Evolutionary conservation across 2,329 filamentous ascomycete genomes (phyloP).

Genomic region (Cucurbitaria berberidis): DNA sequence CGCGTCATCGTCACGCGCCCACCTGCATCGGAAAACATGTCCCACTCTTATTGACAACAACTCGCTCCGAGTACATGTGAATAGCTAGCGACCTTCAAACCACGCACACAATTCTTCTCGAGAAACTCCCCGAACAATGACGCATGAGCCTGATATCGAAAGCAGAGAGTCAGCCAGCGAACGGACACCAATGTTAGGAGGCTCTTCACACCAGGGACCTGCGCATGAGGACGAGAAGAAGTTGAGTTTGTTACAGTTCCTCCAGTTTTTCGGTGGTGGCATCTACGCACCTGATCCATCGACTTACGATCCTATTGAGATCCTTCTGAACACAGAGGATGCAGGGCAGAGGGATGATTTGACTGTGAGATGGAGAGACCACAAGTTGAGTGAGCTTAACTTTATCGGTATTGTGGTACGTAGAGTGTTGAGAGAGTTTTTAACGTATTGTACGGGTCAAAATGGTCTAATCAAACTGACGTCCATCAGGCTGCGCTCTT

Average conservation of each 20-base stretch:
- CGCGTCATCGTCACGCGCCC: slow-evolving; percentile 15
- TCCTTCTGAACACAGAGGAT: slow-evolving; percentile 47
- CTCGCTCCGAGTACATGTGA: slow-evolving; percentile 5
- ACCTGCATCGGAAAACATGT: not conserved
- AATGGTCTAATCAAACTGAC: slow-evolving; percentile 2
- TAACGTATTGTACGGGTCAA: not conserved
- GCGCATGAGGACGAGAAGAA: slow-evolving; percentile 2
- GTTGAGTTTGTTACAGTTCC: slow-evolving; percentile 14
- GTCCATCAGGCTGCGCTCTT: slow-evolving; percentile 45
- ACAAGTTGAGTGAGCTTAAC: slow-evolving; percentile 50
- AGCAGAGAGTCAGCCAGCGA: slow-evolving; percentile 21
- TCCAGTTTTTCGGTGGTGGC: slow-evolving; percentile 43
- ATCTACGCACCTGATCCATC: slow-evolving; percentile 42
- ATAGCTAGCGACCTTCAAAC: slow-evolving; percentile 4
- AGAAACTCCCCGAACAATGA: slow-evolving; percentile 19
- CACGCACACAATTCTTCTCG: not conserved
- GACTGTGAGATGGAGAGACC: slow-evolving; percentile 48
- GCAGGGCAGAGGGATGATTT: slow-evolving; percentile 42
- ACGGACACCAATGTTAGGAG: slow-evolving; percentile 28
- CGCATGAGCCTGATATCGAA: slow-evolving; percentile 30
- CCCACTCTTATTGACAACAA: not conserved
- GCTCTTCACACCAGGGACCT: slow-evolving; percentile 13
- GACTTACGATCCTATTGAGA: slow-evolving; percentile 47
- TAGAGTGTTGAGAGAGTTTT: not conserved
- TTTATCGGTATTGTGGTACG: slow-evolving; percentile 52